Evolutionary conservation across 495 filamentous ascomycete species (phyloP), one percentile per base, ranked within the genome.

Genomic region (Penicillium ochrochloron): DNA sequence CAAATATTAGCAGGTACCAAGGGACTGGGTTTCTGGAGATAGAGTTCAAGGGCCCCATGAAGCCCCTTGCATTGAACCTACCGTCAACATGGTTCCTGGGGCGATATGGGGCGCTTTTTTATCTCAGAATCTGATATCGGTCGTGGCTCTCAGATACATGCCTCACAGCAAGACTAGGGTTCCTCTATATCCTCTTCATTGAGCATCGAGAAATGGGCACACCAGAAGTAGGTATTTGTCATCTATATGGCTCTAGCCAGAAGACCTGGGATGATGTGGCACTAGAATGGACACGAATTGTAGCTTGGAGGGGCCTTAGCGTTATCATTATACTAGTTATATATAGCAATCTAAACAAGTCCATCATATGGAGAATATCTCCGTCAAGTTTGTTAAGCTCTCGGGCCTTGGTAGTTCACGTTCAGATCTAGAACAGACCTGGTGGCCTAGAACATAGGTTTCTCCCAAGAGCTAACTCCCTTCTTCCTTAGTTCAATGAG

Each of bases 61-160:
- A 52, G 48, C 14, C 25, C 48, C 48, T 52, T 52, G 25, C 48
- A 31, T 52, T 52, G 23, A n/a, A 21, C 14, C 31, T 52, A 52
- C 48, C 25, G 12, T n/a, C 25, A 12, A 52, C 29, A 14, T 10
- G 25, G 27, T 52, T 17, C 48, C 14, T 52, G 48, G 27, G 48
- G 25, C 48, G 8, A 29, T 52, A 12, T 52, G 11, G 48, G 27
- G 48, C 48, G 23, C 48, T 31, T 29, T 29, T 31, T 52, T 4
- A 48, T 48, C 42, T 25, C 12, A 7, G 9, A n/a, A 52, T 52
- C 27, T 31, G 46, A 50, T 50, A n/a, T 50, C 10, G 12, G 12
- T 50, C 41, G 5, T 50, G 21, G 46, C 9, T 15, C 14, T 50
- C 10, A 5, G n/a, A 19, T 44, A 44, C 15, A 5, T n/a, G 15